phyloP scores from a whole-genome alignment of 345 rosid genomes.

The Clausena lansium region DNA sequence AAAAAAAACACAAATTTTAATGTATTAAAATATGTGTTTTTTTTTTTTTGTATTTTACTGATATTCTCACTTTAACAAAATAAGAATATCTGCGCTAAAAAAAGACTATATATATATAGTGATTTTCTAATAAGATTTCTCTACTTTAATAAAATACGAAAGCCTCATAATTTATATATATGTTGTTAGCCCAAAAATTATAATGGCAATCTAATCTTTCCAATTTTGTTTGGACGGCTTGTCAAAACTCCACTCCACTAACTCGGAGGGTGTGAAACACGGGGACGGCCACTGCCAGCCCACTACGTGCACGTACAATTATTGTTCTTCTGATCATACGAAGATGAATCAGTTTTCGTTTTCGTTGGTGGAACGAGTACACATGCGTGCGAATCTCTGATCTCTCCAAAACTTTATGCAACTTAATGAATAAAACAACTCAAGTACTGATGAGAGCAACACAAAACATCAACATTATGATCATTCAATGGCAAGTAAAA shows the following conservation, averaged over 20 bases:
- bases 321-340: background rate
- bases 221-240: background rate
- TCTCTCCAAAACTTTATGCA: too few species aligned
- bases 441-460: background rate
- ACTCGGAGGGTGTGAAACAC: background rate
- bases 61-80: too few species aligned
- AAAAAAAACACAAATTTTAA: too few species aligned
- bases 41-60: too few species aligned
- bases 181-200: too few species aligned
- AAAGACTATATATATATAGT: too few species aligned
- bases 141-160: too few species aligned
- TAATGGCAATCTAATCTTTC: background rate
- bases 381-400: background rate
- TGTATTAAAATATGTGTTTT: too few species aligned
- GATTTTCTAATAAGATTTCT: too few species aligned
- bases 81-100: too few species aligned
- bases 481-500: background rate
- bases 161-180: too few species aligned
- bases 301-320: background rate
- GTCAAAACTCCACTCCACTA: background rate
- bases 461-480: background rate
- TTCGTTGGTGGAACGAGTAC: background rate
- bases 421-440: too few species aligned
- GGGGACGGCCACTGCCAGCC: background rate
- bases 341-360: background rate